Evolutionary conservation across 2,329 filamentous ascomycete species (phyloP).

Genomic region (Arachnopeziza araneosa): DNA sequence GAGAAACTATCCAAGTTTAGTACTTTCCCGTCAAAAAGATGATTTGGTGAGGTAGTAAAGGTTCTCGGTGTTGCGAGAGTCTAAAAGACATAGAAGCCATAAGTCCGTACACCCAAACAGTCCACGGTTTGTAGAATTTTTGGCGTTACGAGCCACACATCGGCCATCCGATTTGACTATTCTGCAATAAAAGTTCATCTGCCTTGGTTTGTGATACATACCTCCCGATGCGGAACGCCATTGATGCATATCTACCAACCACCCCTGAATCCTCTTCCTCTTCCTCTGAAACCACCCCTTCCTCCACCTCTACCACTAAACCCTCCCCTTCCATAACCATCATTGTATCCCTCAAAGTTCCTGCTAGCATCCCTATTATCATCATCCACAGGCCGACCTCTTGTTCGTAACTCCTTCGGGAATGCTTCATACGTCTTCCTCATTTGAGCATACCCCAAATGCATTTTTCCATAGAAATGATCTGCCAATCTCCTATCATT

Average conservation of each 20-base stretch:
- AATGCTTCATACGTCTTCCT: constrained; percentile 86
- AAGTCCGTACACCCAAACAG: too few species aligned
- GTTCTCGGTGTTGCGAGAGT: too few species aligned
- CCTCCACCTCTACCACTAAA: constrained; percentile 26
- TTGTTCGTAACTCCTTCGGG: constrained; percentile 76
- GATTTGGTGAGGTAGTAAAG: too few species aligned
- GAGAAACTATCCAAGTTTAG: too few species aligned
- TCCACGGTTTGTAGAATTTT: too few species aligned
- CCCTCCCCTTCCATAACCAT: constrained; percentile 36
- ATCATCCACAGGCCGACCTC: constrained; percentile 54
- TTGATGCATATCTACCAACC: constrained; percentile 3
- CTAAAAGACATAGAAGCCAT: too few species aligned
- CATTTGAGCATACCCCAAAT: constrained; percentile 97
- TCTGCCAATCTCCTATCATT: constrained; percentile 92
- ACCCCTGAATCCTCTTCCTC: constrained; percentile 24
- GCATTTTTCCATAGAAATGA: constrained; percentile 99
- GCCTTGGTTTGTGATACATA: background rate
- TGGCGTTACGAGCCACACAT: too few species aligned
- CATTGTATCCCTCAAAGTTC: constrained; percentile 37
- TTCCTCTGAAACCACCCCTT: constrained; percentile 23
- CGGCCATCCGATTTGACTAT: too few species aligned
- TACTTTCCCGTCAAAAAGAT: too few species aligned
- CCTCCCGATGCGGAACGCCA: background rate
- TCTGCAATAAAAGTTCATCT: too few species aligned
- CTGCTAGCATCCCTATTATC: constrained; percentile 49